phyloP scores from a whole-genome alignment of 2,329 filamentous ascomycete genomes.

The Colletotrichum echinochloae region DNA sequence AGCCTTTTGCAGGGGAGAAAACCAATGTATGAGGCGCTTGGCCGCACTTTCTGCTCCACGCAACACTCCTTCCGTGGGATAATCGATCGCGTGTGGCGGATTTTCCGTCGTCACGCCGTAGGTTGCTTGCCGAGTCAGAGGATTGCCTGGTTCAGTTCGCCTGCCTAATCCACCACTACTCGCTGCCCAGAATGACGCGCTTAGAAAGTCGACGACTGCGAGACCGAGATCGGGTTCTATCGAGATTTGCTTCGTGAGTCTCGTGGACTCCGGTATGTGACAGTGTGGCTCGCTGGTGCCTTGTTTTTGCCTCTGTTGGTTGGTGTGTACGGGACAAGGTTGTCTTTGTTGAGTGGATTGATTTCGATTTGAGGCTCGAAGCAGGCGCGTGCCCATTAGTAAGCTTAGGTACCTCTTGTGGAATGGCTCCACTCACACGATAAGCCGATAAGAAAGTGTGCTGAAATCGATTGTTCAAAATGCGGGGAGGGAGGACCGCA shows the following conservation, averaged over 20 bases:
- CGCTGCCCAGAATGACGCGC: slow-evolving; percentile 30
- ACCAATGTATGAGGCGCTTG: background rate
- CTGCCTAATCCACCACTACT: slow-evolving; percentile 35
- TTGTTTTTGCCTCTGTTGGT: slow-evolving; percentile 46
- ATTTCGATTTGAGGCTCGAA: slow-evolving; percentile 45
- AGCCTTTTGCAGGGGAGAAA: background rate
- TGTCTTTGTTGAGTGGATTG: slow-evolving; percentile 49
- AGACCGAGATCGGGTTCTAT: background rate
- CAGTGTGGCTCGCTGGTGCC: slow-evolving; percentile 36
- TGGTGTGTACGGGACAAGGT: slow-evolving; percentile 55
- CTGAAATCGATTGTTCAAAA: background rate
- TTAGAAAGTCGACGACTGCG: background rate
- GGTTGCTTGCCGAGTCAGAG: slow-evolving; percentile 8
- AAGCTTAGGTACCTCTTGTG: slow-evolving; percentile 29
- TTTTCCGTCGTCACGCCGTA: slow-evolving; percentile 1
- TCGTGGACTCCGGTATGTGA: slow-evolving; percentile 11
- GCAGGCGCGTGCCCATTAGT: slow-evolving; percentile 41
- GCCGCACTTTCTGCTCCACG: background rate
- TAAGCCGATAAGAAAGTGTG: slow-evolving; percentile 19
- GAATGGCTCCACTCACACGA: slow-evolving; percentile 31
- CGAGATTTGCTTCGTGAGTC: background rate
- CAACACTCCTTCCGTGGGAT: background rate
- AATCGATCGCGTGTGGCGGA: background rate
- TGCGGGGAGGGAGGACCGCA: slow-evolving; percentile 21
- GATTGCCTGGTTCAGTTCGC: slow-evolving; percentile 5